Evolutionary conservation across 257 asterid species (phyloP), one percentile per base, ranked within the genome.

Genomic region (Solanum appendiculatum): DNA sequence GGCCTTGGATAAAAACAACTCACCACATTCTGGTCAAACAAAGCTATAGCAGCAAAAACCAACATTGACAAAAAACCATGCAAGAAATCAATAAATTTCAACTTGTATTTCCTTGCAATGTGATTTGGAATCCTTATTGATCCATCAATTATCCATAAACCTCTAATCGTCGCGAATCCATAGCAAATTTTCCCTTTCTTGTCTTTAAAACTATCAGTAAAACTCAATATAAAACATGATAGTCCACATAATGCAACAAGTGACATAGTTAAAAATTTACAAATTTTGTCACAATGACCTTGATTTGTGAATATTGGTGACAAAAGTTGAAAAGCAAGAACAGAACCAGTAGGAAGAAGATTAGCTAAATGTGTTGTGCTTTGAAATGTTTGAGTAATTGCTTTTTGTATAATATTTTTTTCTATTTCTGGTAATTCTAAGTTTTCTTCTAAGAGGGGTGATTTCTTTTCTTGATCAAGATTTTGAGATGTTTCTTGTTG

Each of bases 341-440:
- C 97, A 0, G 99, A 88, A 34, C 99, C 99, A 4, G 98, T 97
- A 16, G 99, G 98, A 0, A 97, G 90, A 82, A 95, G 98, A 89
- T 96, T 97, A 51, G 98, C 98, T 7, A 97, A 88, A 54, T 95
- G 92, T 18, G 98, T 95, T 21, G 98, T 93, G 95, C 99, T 94
- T 87, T 89, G 89, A 78, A 97, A 95, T 33, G 98, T 95, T 68
- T 93, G 98, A 21, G 96, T 95, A 25, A 95, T 95, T 86, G 98
- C 98, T 91, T 93, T 90, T 85, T 97, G 98, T 87, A 94, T 88
- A 56, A 90, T 91, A 89, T 87, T 95, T 86, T 93, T 91, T 80
- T 93, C 94, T 31, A 92, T 92, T 88, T 93, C 92, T 2, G 97
- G 94, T 11, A 90, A 7, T 18, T 9, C 23, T 77, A 77, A 77